Percentiles rank a stretch among this genome's conserved stretches.
phyloP scores from a whole-genome alignment of 805 yeast species.

The Candida khao-thaluensis region DNA sequence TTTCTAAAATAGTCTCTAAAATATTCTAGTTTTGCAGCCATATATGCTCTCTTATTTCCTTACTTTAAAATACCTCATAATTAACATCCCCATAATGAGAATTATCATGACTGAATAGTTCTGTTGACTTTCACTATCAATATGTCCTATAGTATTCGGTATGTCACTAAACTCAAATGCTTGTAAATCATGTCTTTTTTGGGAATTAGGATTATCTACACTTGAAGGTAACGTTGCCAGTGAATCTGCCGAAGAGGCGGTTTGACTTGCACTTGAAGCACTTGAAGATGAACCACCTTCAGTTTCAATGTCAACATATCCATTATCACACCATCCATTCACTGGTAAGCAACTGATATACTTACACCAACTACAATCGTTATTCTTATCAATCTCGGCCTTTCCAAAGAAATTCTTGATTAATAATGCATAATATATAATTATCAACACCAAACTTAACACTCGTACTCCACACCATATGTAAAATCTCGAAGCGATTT shows the following conservation, averaged over 20 bases:
- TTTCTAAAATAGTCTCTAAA: too few species aligned
- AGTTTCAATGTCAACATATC: conserved; percentile 32
- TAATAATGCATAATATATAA: conserved; percentile 52
- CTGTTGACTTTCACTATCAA: too few species aligned
- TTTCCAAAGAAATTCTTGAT: conserved; percentile 43
- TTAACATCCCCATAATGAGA: background rate
- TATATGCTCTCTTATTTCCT: background rate
- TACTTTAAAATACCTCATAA: background rate
- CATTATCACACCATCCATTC: conserved; percentile 64
- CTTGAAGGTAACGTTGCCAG: conserved; percentile 19
- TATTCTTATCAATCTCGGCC: conserved; percentile 39
- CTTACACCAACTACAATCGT: conserved; percentile 68
- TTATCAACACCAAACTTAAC: conserved; percentile 41
- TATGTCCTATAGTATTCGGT: too few species aligned
- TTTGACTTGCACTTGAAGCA: conserved; percentile 11
- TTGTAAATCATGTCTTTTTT: background rate
- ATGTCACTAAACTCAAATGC: too few species aligned
- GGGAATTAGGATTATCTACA: conserved; percentile 16
- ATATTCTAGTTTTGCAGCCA: too few species aligned
- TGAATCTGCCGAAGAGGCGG: conserved; percentile 9
- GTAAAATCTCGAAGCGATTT: conserved; percentile 39
- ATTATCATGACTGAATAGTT: background rate
- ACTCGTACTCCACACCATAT: conserved; percentile 54
- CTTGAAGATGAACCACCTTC: background rate
- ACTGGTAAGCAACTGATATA: conserved; percentile 71